Evolutionary conservation across 2,329 filamentous ascomycete species (phyloP).

Genomic region (Eurotiales sp.): DNA sequence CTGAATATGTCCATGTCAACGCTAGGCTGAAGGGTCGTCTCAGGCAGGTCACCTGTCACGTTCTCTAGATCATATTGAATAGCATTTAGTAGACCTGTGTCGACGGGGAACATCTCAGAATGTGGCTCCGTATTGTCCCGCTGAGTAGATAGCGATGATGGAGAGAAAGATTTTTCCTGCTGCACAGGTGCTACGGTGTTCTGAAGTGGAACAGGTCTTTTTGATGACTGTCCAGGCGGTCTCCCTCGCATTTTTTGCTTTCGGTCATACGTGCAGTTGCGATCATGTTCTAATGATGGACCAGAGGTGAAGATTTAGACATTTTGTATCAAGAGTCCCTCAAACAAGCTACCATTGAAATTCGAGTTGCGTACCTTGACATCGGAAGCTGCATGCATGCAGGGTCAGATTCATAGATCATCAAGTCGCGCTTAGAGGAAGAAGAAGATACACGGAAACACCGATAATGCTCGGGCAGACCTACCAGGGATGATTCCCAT

Average conservation of each 20-base stretch:
- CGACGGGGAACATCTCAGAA: background rate
- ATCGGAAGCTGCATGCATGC: background rate
- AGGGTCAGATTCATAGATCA: no score
- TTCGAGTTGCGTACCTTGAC: background rate
- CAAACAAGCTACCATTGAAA: no score
- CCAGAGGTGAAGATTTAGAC: no score
- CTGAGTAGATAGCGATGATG: background rate
- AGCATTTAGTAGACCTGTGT: background rate
- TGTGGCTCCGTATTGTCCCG: no score
- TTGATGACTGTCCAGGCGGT: background rate
- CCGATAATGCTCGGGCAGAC: no score
- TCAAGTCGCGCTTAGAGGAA: no score
- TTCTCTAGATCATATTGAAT: background rate
- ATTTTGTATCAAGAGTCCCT: no score
- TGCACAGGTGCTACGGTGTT: background rate
- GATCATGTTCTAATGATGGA: constrained; percentile 1
- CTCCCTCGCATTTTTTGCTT: constrained; percentile 1
- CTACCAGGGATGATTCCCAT: background rate
- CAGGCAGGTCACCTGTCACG: background rate
- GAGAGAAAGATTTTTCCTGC: no score
- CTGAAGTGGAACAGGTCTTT: background rate
- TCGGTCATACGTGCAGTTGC: constrained; percentile 1
- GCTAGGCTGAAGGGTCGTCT: no score
- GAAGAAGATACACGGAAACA: no score
- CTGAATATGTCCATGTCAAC: background rate